Percentiles rank a stretch among this genome's conserved stretches.
Evolutionary conservation across 2,329 filamentous ascomycete genomes (phyloP).

Genomic region (Cryphonectria radicalis): DNA sequence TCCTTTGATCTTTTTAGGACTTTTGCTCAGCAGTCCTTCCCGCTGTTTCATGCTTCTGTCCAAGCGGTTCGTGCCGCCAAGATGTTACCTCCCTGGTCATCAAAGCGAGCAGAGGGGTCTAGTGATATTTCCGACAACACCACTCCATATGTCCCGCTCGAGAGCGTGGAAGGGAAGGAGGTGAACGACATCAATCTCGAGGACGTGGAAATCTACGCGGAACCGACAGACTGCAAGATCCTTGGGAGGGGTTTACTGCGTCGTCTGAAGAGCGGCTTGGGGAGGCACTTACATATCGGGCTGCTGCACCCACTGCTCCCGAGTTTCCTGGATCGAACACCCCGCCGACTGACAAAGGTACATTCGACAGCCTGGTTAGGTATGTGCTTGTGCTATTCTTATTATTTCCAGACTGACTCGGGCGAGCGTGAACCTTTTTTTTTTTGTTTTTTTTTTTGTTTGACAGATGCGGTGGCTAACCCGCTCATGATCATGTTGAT

Average conservation of each 20-base stretch:
- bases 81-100: background rate
- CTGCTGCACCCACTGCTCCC: constrained; percentile 11
- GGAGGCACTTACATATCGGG: background rate
- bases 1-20: background rate
- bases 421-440: background rate
- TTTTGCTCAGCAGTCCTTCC: background rate
- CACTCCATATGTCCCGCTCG: constrained; percentile 8
- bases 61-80: background rate
- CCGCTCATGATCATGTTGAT: no score
- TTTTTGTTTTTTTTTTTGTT: background rate
- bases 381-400: background rate
- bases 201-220: constrained; percentile 2
- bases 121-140: constrained; percentile 1
- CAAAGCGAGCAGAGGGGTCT: background rate
- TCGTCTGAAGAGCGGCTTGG: background rate
- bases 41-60: background rate
- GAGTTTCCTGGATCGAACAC: constrained; percentile 21
- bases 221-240: background rate
- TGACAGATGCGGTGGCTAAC: background rate
- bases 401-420: background rate
- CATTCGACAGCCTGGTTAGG: constrained; percentile 30
- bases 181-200: background rate
- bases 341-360: constrained; percentile 18
- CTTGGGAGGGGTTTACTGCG: background rate
- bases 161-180: constrained; percentile 18